phyloP scores from a whole-genome alignment of 1,139 yeast genomes.

The Yamadazyma spencermartinsiae region DNA sequence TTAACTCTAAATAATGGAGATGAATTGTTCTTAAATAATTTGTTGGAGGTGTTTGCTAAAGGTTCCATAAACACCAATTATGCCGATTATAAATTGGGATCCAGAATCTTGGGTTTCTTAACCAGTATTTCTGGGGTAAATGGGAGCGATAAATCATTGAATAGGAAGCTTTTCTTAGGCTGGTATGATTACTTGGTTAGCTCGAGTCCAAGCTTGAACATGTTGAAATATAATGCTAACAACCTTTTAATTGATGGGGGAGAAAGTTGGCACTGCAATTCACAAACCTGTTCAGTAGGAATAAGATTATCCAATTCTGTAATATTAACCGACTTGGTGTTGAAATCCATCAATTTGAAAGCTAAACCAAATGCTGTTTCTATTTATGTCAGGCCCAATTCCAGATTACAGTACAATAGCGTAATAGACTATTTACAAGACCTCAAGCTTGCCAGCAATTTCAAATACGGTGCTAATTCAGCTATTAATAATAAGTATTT shows the following conservation, averaged over 20 bases:
- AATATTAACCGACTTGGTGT: conserved; percentile 37
- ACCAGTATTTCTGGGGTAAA: conserved; percentile 22
- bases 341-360: conserved; percentile 20
- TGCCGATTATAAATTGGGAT: conserved; percentile 43
- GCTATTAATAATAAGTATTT: conserved; percentile 24
- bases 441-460: conserved; percentile 14
- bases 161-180: conserved; percentile 34
- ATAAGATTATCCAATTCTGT: conserved; percentile 34
- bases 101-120: conserved; percentile 44
- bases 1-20: conserved; percentile 13
- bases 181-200: conserved; percentile 40
- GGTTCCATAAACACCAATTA: conserved; percentile 42
- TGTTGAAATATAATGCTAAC: conserved; percentile 42
- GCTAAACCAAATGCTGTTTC: conserved; percentile 18
- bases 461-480: conserved; percentile 5
- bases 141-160: conserved; percentile 16
- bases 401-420: conserved; percentile 15
- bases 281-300: conserved; percentile 34
- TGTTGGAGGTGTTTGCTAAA: conserved; percentile 35
- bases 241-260: conserved; percentile 39
- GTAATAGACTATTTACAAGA: conserved; percentile 21
- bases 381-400: conserved; percentile 34
- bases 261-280: conserved; percentile 34
- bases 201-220: conserved; percentile 23
- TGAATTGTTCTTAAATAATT: conserved; percentile 22